Evolutionary conservation across 78 protist genomes (phyloP).

Genomic region (Salpingoeca rosetta): DNA sequence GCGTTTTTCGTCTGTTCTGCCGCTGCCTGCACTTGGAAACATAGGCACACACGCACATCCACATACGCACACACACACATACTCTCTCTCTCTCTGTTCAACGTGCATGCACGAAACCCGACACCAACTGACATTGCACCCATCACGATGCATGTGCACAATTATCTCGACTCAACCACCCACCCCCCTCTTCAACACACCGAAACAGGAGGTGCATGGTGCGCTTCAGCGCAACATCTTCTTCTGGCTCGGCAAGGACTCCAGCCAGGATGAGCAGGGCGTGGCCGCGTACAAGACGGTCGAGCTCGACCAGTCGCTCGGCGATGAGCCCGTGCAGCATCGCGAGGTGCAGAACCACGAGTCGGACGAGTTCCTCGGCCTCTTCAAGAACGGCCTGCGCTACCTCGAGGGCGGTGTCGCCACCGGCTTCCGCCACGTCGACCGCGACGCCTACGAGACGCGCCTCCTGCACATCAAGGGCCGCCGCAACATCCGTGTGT

Average conservation of each 20-base stretch:
- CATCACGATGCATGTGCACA: too few species aligned
- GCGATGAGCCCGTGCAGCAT: constrained; percentile 37
- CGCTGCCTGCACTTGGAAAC: too few species aligned
- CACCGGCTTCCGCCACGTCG: constrained; percentile 53
- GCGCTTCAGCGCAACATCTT: constrained; percentile 9
- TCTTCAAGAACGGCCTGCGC: constrained; percentile 15
- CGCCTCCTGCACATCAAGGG: constrained; percentile 59
- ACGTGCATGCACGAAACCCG: too few species aligned
- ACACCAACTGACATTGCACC: too few species aligned
- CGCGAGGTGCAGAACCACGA: constrained; percentile 49
- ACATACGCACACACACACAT: too few species aligned
- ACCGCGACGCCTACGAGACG: background rate
- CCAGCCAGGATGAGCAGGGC: constrained; percentile 51
- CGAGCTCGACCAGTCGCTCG: constrained; percentile 44
- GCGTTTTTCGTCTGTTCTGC: too few species aligned
- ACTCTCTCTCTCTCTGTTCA: too few species aligned
- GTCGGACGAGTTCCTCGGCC: constrained; percentile 24
- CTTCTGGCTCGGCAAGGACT: constrained; percentile 23
- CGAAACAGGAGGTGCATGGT: background rate
- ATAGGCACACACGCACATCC: too few species aligned
- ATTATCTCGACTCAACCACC: too few species aligned
- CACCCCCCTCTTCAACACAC: too few species aligned
- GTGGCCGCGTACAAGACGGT: constrained; percentile 63
- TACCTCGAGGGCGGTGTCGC: constrained; percentile 40
- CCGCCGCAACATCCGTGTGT: constrained; percentile 16